phyloP scores from a whole-genome alignment of 345 rosid genomes.

The Melastoma malabathricum region DNA sequence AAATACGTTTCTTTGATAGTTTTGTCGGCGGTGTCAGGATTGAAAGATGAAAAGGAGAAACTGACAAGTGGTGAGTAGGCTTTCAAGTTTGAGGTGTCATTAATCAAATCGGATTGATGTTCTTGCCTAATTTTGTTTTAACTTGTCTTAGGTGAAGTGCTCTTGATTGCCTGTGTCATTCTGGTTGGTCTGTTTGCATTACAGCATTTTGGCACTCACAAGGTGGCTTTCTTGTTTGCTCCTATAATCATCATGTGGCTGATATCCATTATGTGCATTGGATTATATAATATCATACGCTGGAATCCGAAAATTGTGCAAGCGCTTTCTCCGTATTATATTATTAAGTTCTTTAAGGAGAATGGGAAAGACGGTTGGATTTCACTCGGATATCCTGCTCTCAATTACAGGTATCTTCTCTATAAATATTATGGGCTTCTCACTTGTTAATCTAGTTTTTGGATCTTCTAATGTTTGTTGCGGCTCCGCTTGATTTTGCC shows the following conservation, averaged over 20 bases:
- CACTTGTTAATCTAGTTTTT: background rate
- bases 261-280: slow-evolving; percentile 54
- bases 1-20: slow-evolving; percentile 35
- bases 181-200: slow-evolving; percentile 90
- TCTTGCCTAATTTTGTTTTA: slow-evolving; percentile 1
- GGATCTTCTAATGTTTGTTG: background rate
- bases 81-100: background rate
- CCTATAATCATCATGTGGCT: slow-evolving; percentile 80
- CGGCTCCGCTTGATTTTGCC: too few species aligned
- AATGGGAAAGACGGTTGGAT: slow-evolving; percentile 86
- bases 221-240: slow-evolving; percentile 83
- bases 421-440: background rate
- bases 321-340: slow-evolving; percentile 70
- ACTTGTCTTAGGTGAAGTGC: slow-evolving; percentile 29
- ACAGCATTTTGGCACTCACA: slow-evolving; percentile 83
- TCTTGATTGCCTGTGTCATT: slow-evolving; percentile 67
- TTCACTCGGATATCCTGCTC: slow-evolving; percentile 84
- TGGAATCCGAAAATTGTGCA: slow-evolving; percentile 69
- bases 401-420: slow-evolving; percentile 58
- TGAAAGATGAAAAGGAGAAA: slow-evolving; percentile 40
- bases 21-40: slow-evolving; percentile 72
- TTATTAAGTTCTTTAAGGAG: slow-evolving; percentile 51
- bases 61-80: slow-evolving; percentile 37
- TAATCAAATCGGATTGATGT: background rate
- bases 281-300: slow-evolving; percentile 53